Evolutionary conservation across 2,329 filamentous ascomycete genomes (phyloP).

Genomic region (Ophiostoma sp.): DNA sequence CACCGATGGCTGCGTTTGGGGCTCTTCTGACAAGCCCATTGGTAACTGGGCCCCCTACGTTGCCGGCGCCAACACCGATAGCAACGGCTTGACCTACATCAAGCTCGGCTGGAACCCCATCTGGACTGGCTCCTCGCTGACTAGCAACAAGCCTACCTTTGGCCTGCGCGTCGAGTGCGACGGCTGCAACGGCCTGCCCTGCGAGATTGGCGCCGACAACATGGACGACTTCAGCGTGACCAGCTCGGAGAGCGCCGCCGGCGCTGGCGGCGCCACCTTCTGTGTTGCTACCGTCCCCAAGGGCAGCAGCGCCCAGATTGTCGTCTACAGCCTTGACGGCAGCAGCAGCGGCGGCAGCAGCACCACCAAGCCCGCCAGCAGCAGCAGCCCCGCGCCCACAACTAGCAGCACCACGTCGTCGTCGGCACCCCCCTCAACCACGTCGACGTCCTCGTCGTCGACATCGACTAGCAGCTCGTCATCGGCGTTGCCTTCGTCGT

Average conservation of each 20-base stretch:
- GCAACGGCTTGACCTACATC: constrained; percentile 60
- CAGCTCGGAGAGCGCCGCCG: constrained; percentile 49
- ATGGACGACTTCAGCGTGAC: constrained; percentile 53
- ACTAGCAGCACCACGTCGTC: background rate
- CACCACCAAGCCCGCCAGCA: background rate
- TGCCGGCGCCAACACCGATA: constrained; percentile 65
- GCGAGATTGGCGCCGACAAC: constrained; percentile 59
- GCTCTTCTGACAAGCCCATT: constrained; percentile 53
- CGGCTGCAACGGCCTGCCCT: constrained; percentile 68
- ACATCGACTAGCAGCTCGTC: background rate
- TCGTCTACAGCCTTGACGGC: constrained; percentile 51
- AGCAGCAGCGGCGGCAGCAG: constrained; percentile 29
- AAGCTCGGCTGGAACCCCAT: constrained; percentile 77
- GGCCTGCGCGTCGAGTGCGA: constrained; percentile 67
- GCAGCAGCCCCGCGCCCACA: constrained; percentile 8
- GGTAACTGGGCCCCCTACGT: constrained; percentile 78
- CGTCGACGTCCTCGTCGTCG: constrained; percentile 8
- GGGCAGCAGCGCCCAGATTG: constrained; percentile 61
- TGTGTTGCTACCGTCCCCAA: constrained; percentile 71
- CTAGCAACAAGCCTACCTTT: constrained; percentile 54
- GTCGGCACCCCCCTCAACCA: background rate
- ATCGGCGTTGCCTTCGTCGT: background rate
- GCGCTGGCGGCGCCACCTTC: constrained; percentile 64
- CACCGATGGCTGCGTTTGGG: constrained; percentile 65
- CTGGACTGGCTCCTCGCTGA: constrained; percentile 53